Percentiles rank a stretch among this genome's conserved stretches.
These are phyloP conservation scores for Lachnellula arida DNA, from an alignment of 2,329 filamentous ascomycete genomes.

Conservation along the genomic window DNA sequence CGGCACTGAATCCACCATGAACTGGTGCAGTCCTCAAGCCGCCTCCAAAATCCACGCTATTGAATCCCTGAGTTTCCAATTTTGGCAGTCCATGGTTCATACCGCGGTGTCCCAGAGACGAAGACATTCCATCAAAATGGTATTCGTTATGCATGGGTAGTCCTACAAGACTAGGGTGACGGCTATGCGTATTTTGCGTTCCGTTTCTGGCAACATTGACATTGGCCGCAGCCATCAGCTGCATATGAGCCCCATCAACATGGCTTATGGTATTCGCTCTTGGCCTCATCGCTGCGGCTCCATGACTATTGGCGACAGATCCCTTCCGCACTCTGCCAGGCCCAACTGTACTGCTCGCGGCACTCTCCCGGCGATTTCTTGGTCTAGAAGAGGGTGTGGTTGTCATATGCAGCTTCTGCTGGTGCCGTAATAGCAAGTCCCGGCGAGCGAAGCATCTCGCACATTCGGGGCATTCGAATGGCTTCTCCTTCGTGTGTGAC, in stretches of 20 bases:
- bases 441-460: slow-evolving; percentile 89
- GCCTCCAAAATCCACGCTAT: slow-evolving; percentile 57
- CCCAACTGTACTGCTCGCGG: slow-evolving; percentile 62
- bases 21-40: slow-evolving; percentile 76
- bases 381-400: slow-evolving; percentile 83
- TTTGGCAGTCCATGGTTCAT: slow-evolving; percentile 69
- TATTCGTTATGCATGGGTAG: slow-evolving; percentile 58
- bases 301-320: slow-evolving; percentile 64
- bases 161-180: slow-evolving; percentile 70
- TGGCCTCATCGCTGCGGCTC: slow-evolving; percentile 66
- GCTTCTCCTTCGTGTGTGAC: slow-evolving; percentile 96
- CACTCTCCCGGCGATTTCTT: slow-evolving; percentile 85
- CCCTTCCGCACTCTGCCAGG: slow-evolving; percentile 83
- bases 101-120: slow-evolving; percentile 61
- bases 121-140: slow-evolving; percentile 69
- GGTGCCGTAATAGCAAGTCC: slow-evolving; percentile 86
- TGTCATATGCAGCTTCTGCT: slow-evolving; percentile 97
- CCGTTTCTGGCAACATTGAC: slow-evolving; percentile 42
- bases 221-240: slow-evolving; percentile 61
- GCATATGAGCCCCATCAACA: slow-evolving; percentile 72
- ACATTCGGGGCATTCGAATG: slow-evolving; percentile 95
- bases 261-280: slow-evolving; percentile 96
- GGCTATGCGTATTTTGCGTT: slow-evolving; percentile 53
- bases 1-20: slow-evolving; percentile 56
- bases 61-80: slow-evolving; percentile 72